Percentiles rank a stretch among this genome's conserved stretches.
phyloP scores from a whole-genome alignment of 805 yeast species.

The Clavispora asparagi region DNA sequence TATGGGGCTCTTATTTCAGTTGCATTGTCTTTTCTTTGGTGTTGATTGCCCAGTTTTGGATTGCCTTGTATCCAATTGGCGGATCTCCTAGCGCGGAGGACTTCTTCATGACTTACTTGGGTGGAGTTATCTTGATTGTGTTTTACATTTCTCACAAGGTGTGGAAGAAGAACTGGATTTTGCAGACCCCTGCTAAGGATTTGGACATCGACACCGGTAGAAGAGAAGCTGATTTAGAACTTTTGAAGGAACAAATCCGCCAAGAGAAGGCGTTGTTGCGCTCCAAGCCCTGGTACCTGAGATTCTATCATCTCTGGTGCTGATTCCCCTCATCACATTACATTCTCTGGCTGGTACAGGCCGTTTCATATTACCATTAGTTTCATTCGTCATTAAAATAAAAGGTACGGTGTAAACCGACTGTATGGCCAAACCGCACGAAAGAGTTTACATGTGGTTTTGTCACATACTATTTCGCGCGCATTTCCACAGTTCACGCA shows the following conservation, averaged over 20 bases:
- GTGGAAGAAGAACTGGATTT: constrained; percentile 42
- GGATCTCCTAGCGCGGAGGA: constrained; percentile 28
- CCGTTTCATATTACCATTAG: no score
- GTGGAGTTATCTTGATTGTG: constrained; percentile 40
- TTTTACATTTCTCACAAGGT: constrained; percentile 42
- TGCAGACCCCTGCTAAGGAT: constrained; percentile 40
- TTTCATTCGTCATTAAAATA: no score
- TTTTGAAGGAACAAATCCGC: constrained; percentile 39
- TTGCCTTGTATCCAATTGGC: constrained; percentile 35
- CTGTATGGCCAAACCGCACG: no score
- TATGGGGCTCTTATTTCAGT: constrained; percentile 32
- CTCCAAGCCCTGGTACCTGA: constrained; percentile 30
- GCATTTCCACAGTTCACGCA: constrained; percentile 1
- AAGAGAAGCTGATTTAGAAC: constrained; percentile 53
- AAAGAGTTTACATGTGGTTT: no score
- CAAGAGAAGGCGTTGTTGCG: constrained; percentile 19
- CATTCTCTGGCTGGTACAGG: neutral
- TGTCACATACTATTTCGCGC: neutral
- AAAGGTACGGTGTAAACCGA: no score
- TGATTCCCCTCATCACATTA: constrained; percentile 6
- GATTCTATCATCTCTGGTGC: constrained; percentile 34
- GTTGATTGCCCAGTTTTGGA: constrained; percentile 39
- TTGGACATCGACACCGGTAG: constrained; percentile 64
- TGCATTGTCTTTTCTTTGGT: constrained; percentile 29
- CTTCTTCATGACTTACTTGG: constrained; percentile 44